Base-by-base conservation (phyloP, 345 rosid genomes). In the Eucalyptus globulus region DNA sequence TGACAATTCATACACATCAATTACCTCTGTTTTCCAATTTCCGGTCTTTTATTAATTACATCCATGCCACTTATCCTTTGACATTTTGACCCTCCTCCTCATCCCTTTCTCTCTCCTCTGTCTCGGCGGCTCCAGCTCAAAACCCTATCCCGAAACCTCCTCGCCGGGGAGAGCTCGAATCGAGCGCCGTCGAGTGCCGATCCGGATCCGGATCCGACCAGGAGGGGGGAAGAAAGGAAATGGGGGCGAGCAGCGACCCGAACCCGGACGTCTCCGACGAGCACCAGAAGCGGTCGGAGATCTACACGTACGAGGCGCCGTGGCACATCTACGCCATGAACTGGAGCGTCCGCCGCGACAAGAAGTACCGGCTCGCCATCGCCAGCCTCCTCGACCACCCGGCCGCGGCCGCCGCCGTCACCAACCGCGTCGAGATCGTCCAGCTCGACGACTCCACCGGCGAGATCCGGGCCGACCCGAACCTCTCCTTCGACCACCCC, bases 271-370 rank as follows among this genome's bases (percentile, higher is more conserved):
- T 94, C 49, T 95, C 97, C 86, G 99, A 97, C 87, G 99, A 97
- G 94, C 98, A 97, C 90, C 99, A 97, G 90, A 97, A 97, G 80
- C 93, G 98, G 27, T 95, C 99, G 44, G 99, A 97, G 95, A 97
- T 97, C 93, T 97, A 97, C 94, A 97, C 99, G 29, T 97, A 97
- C 93, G 98, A 97, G 90, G 98, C 99, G 1, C 98, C 99, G 6
- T 97, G 99, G 99, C 97, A 95, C 93, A 95, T 97, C 91, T 97
- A 97, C 94, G 99, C 99, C 80, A 97, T 97, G 99, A 97, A 97
- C 92, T 97, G 99, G 99, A 97, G 99, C 89, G 99, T 97, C 90
- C 99, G 99, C 89, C 98, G 98, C 29, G 99, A 97, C 93, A 97
- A 96, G 94, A 96, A 97, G 91, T 97, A 97, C 91, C 97, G 99